Conservation (phyloP, 2,329 filamentous ascomycete genomes). For the Arthrobotrys sphaeroides region DNA sequence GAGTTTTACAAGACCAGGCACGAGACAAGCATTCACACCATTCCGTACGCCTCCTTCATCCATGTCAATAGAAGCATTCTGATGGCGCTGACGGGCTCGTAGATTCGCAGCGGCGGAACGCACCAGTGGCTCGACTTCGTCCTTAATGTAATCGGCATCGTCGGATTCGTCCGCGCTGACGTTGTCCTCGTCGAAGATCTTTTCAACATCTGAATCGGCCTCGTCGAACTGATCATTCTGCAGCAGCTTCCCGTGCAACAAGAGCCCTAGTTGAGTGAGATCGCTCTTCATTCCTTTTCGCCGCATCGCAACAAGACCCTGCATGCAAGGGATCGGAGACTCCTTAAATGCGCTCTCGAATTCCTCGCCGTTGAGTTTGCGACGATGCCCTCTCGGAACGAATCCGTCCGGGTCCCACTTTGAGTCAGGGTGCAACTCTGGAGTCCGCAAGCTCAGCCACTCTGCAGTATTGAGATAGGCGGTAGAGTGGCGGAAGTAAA, state of each 20-base stretch:
- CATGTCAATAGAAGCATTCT: slow-evolving; percentile 1
- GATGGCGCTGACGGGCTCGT: neutral
- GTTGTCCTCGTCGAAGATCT: slow-evolving; percentile 21
- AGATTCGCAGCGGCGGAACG: slow-evolving; percentile 7
- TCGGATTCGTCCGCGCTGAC: slow-evolving; percentile 36
- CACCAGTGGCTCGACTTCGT: slow-evolving; percentile 20
- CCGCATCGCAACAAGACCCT: slow-evolving; percentile 60
- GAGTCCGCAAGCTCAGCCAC: slow-evolving; percentile 65
- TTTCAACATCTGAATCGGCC: slow-evolving; percentile 21
- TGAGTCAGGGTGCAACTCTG: slow-evolving; percentile 4
- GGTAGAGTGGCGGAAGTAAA: slow-evolving; percentile 68
- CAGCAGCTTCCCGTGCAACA: slow-evolving; percentile 57
- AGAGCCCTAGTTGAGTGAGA: slow-evolving; percentile 64
- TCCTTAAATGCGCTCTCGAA: slow-evolving; percentile 59
- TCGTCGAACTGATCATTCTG: slow-evolving; percentile 52
- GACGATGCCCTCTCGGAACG: slow-evolving; percentile 33
- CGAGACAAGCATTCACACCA: too few relatives aligned
- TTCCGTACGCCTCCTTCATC: neutral
- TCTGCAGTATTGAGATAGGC: slow-evolving; percentile 68
- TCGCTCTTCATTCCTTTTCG: slow-evolving; percentile 61
- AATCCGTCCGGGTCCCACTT: slow-evolving; percentile 54
- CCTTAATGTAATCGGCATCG: slow-evolving; percentile 24
- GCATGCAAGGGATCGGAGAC: slow-evolving; percentile 63
- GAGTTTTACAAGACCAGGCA: too few relatives aligned
- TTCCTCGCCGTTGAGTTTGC: slow-evolving; percentile 11